Base-by-base conservation (phyloP, 352 stramenopile species). In the Pythium coloratum region DNA sequence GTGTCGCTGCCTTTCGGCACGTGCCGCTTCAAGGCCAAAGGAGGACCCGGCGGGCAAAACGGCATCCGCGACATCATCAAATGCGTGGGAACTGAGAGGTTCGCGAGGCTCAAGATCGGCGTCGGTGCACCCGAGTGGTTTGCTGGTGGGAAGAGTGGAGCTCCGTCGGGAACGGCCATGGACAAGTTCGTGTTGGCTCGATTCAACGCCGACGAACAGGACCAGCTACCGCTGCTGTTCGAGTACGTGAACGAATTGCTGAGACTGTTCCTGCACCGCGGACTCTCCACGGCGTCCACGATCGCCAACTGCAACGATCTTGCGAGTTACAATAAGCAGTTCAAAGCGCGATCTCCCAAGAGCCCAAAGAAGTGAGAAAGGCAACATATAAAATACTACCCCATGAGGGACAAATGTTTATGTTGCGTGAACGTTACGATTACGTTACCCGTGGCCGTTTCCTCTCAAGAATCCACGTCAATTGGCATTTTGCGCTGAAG, bases 11-110 rank as follows among this genome's bases (percentile, higher is more conserved):
- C 88, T 3, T 96, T 94, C 53, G 88, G 88, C 46, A 84, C 84
- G 34, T 92, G 82, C 28, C 86, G 85, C 30, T 94, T 96, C 71
- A 94, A 94, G 66, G 72, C 72, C 38, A 91, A 91, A 50, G 88
- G 88, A 40, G 85, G 86, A 0, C 77, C 82, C 0, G 88, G 88
- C 6, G 88, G 88, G 1, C 88, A 96, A 69, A 96, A 96, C 38
- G 88, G 88, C 30, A 71, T 96, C 51, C 76, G 75, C 8, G 88
- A 96, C 62, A 84, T 96, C 66, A 96, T 96, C 64, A 94, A 96
- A 69, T 90, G 86, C 33, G 69, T 89, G 1, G 80, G 82, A 32
- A 87, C 82, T 2, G 86, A 96, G 65, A 86, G 88, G 38, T 96
- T 96, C 59, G 86, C 85, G 55, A 81, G 88, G 4, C 80, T 96